A percentile compares a stretch with the other conserved stretches of the same genome.
Evolutionary conservation across 805 yeast genomes (phyloP).

Genomic region (Vanderwaltozyma tropicalis): DNA sequence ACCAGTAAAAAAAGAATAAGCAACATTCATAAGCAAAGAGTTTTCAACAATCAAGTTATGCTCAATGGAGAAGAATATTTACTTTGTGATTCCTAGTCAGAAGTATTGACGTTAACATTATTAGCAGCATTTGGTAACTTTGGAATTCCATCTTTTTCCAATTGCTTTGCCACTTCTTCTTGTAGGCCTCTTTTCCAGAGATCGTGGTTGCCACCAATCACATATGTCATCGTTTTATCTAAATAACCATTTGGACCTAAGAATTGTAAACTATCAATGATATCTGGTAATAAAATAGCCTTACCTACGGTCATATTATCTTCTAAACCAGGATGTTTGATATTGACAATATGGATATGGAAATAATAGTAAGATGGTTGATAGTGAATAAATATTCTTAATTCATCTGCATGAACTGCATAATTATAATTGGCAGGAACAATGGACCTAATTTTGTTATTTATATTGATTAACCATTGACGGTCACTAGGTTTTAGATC

Average conservation of each 20-base stretch:
- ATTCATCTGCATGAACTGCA: slow-evolving; percentile 39
- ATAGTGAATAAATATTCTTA: slow-evolving; percentile 78
- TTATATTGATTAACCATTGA: slow-evolving; percentile 43
- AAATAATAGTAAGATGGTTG: slow-evolving; percentile 95
- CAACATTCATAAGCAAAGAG: too few species aligned
- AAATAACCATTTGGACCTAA: slow-evolving; percentile 48
- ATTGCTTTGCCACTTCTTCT: slow-evolving; percentile 18
- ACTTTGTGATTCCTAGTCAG: background rate
- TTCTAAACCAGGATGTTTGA: slow-evolving; percentile 57
- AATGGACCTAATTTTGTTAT: slow-evolving; percentile 35
- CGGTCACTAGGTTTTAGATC: slow-evolving; percentile 56
- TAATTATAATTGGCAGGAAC: slow-evolving; percentile 39
- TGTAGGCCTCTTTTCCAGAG: slow-evolving; percentile 44
- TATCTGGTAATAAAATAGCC: slow-evolving; percentile 71
- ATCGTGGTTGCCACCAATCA: slow-evolving; percentile 67
- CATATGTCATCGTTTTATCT: slow-evolving; percentile 49
- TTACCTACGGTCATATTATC: slow-evolving; percentile 65
- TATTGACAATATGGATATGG: slow-evolving; percentile 81
- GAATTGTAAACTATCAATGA: slow-evolving; percentile 57
- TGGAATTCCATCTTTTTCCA: slow-evolving; percentile 24
- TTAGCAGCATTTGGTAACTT: slow-evolving; percentile 9
- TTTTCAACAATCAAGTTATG: too few species aligned
- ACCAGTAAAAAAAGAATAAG: too few species aligned
- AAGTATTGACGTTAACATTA: background rate
- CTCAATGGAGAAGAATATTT: too few species aligned